phyloP scores from a whole-genome alignment of 2,329 filamentous ascomycete genomes.

The Apiospora koreana region DNA sequence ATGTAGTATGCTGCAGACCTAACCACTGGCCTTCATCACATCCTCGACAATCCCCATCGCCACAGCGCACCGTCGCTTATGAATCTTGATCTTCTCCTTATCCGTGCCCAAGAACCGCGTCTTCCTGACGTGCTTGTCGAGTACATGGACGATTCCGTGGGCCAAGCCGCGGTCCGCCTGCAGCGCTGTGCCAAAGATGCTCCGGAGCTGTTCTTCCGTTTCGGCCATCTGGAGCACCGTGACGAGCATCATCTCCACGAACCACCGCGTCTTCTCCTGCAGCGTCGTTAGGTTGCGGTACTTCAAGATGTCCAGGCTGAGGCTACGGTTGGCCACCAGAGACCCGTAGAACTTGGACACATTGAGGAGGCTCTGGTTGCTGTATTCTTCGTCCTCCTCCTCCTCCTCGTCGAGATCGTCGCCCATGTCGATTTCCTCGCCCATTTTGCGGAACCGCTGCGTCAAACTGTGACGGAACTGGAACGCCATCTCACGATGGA shows the following conservation, averaged over 20 bases:
- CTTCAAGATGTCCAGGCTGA: conserved; percentile 57
- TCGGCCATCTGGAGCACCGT: conserved; percentile 71
- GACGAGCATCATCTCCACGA: conserved; percentile 80
- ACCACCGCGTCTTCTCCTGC: conserved; percentile 72
- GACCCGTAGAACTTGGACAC: conserved; percentile 56
- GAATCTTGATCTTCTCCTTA: conserved; percentile 50
- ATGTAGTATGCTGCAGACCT: background rate
- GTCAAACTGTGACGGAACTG: conserved; percentile 87
- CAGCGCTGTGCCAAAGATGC: conserved; percentile 62
- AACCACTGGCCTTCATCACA: background rate
- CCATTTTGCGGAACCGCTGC: conserved; percentile 81
- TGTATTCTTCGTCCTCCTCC: conserved; percentile 56
- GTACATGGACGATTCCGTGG: conserved; percentile 75
- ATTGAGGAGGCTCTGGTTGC: conserved; percentile 52
- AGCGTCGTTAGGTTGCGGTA: conserved; percentile 78
- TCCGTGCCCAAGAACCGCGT: conserved; percentile 52
- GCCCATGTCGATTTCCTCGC: conserved; percentile 63
- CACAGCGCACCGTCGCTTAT: conserved; percentile 42
- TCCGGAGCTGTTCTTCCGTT: conserved; percentile 55
- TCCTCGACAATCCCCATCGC: background rate
- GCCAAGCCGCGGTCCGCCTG: conserved; percentile 62
- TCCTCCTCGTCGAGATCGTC: conserved; percentile 66
- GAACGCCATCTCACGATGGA: conserved; percentile 74
- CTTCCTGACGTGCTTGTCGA: conserved; percentile 73
- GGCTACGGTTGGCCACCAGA: conserved; percentile 46